phyloP scores from a whole-genome alignment of 352 stramenopile species.

The Phytopythium sindhum region DNA sequence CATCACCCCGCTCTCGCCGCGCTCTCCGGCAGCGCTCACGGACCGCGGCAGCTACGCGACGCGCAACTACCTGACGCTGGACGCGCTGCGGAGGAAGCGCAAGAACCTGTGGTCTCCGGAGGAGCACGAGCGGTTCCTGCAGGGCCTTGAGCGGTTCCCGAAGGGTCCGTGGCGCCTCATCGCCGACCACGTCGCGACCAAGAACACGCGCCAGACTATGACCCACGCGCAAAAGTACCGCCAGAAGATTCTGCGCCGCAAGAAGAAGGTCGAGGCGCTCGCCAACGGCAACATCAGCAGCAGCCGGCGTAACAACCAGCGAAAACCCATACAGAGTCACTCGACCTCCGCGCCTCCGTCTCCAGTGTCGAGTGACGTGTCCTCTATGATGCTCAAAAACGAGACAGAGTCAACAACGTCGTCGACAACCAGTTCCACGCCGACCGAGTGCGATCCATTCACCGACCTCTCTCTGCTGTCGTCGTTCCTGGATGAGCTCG shows the following conservation, averaged over 20 bases:
- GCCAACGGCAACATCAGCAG: not conserved
- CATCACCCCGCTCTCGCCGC: constrained; percentile 18
- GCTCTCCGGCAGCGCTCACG: constrained; percentile 14
- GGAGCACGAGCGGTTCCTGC: constrained; percentile 43
- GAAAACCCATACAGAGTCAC: not conserved
- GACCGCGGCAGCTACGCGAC: constrained; percentile 8
- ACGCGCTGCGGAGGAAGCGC: constrained; percentile 16
- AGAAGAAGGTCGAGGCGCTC: constrained; percentile 19
- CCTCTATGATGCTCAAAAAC: not conserved
- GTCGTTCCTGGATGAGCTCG: constrained; percentile 29
- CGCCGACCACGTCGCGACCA: constrained; percentile 27
- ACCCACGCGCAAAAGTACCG: constrained; percentile 45
- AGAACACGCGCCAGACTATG: constrained; percentile 34
- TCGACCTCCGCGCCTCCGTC: constrained; percentile 12
- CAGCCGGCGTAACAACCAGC: constrained; percentile 8
- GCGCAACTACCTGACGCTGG: constrained; percentile 4
- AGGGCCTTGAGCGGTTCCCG: constrained; percentile 34
- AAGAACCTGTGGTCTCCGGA: constrained; percentile 33
- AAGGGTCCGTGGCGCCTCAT: constrained; percentile 40
- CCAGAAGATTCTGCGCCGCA: constrained; percentile 29
- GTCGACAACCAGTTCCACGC: not conserved
- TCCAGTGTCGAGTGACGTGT: constrained; percentile 11
- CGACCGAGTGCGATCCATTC: constrained; percentile 8
- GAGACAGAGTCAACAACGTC: not conserved
- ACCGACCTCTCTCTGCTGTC: constrained; percentile 19